These are phyloP conservation scores for Ephemerocybe angulata DNA, from an alignment of 768 basidiomycete species.

Conservation along the genomic window DNA sequence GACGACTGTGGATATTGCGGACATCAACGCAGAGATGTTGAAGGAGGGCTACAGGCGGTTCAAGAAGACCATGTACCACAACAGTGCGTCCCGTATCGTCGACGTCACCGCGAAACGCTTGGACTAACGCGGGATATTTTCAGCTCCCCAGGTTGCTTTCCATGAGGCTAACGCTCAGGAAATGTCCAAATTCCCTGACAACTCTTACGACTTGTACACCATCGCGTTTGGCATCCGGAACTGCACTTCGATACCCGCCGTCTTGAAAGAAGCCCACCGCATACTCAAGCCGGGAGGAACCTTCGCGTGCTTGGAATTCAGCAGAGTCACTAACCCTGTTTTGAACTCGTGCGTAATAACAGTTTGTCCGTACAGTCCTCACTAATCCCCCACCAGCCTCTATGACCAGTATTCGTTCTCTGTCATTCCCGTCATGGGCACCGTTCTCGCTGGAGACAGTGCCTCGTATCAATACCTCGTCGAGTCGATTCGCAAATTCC, in stretches of 20 bases:
- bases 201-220: constrained; percentile 93
- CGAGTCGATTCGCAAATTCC: constrained; percentile 94
- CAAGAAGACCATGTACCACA: constrained; percentile 97
- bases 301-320: constrained; percentile 96
- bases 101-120: too few species aligned
- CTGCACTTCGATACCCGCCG: constrained; percentile 88
- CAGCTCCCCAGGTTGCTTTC: constrained; percentile 91
- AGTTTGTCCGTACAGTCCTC: background rate
- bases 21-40: constrained; percentile 95
- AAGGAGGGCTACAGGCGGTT: constrained; percentile 86
- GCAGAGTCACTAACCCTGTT: constrained; percentile 79
- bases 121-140: constrained; percentile 5
- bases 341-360: background rate
- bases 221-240: constrained; percentile 99
- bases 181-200: constrained; percentile 70
- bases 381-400: constrained; percentile 43
- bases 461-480: constrained; percentile 97
- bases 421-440: constrained; percentile 92
- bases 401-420: constrained; percentile 97
- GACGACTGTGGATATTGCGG: constrained; percentile 83
- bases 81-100: constrained; percentile 74
- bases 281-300: constrained; percentile 95
- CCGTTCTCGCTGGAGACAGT: constrained; percentile 91
- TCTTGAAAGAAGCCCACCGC: constrained; percentile 84
- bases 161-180: constrained; percentile 90